Conservation (phyloP, 805 yeast species). For the Clavispora phyllophila region DNA sequence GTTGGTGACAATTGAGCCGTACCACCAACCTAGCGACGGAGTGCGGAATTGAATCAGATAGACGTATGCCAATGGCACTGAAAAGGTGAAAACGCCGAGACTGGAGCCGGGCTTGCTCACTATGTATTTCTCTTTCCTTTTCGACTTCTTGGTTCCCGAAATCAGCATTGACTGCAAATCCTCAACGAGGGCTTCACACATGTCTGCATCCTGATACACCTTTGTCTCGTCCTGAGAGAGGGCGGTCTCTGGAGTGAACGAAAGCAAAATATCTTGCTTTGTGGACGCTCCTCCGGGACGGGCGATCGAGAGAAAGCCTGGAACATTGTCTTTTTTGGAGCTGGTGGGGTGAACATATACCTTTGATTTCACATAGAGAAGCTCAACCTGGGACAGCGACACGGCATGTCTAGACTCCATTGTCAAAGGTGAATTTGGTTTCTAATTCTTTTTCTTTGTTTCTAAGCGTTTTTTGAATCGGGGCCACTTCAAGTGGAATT, state of each 20-base stretch:
- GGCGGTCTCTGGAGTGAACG: slow-evolving; percentile 63
- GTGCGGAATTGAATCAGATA: slow-evolving; percentile 80
- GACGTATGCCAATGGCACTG: slow-evolving; percentile 51
- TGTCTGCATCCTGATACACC: slow-evolving; percentile 47
- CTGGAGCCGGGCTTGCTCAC: slow-evolving; percentile 51
- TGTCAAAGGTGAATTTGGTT: no score
- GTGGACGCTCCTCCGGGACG: slow-evolving; percentile 44
- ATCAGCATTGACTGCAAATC: slow-evolving; percentile 19
- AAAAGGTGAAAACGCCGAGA: slow-evolving; percentile 64
- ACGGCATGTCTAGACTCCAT: background rate
- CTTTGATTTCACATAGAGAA: slow-evolving; percentile 56
- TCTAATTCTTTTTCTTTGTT: no score
- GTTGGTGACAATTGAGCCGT: slow-evolving; percentile 77
- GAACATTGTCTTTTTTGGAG: slow-evolving; percentile 66
- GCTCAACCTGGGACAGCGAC: slow-evolving; percentile 31
- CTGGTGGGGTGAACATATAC: slow-evolving; percentile 82
- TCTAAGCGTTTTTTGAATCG: no score
- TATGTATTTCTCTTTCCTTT: slow-evolving; percentile 12
- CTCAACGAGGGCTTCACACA: slow-evolving; percentile 24
- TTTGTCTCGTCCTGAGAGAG: slow-evolving; percentile 41
- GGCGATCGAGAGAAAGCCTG: slow-evolving; percentile 70
- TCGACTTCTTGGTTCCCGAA: slow-evolving; percentile 4
- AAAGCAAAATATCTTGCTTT: slow-evolving; percentile 53
- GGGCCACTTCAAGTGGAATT: no score
- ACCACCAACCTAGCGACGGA: slow-evolving; percentile 88